Conservation (phyloP, 495 filamentous ascomycete genomes). For the Oidiodendron maius region DNA sequence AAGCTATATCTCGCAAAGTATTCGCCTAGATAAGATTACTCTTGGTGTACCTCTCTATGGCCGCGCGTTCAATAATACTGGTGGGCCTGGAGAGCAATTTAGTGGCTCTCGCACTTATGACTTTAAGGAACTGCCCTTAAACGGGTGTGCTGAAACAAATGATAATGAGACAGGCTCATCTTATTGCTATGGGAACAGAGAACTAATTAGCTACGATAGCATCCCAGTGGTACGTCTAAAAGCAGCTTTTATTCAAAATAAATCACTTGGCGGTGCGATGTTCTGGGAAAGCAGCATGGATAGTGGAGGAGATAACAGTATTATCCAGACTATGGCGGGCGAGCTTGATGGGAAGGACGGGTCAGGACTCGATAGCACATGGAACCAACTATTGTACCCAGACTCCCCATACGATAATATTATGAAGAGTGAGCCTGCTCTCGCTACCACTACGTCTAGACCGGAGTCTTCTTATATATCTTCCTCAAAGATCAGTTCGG, state of each 20-base stretch:
- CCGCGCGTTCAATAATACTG: slow-evolving; percentile 66
- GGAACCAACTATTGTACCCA: slow-evolving; percentile 28
- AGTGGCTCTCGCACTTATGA: slow-evolving; percentile 73
- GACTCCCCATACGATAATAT: not conserved
- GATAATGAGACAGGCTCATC: slow-evolving; percentile 51
- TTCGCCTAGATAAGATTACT: slow-evolving; percentile 63
- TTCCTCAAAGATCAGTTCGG: not conserved
- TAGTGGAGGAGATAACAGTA: slow-evolving; percentile 48
- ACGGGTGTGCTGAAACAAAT: slow-evolving; percentile 37
- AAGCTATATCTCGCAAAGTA: slow-evolving; percentile 56
- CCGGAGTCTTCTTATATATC: not conserved
- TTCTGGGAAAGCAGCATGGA: slow-evolving; percentile 89
- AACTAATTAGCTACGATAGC: slow-evolving; percentile 73
- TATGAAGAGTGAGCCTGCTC: not conserved
- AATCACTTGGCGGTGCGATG: slow-evolving; percentile 70
- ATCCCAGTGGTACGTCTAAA: slow-evolving; percentile 53
- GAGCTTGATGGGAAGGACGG: slow-evolving; percentile 19
- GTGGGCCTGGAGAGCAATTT: slow-evolving; percentile 65
- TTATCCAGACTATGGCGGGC: slow-evolving; percentile 51
- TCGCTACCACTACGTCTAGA: not conserved
- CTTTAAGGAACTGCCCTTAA: slow-evolving; percentile 55
- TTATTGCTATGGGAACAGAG: slow-evolving; percentile 54
- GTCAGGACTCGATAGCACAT: slow-evolving; percentile 22
- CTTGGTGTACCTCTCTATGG: slow-evolving; percentile 86
- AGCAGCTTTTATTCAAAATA: slow-evolving; percentile 53